Evolutionary conservation across 495 filamentous ascomycete genomes (phyloP).

Genomic region (Penicillium crystallinum): DNA sequence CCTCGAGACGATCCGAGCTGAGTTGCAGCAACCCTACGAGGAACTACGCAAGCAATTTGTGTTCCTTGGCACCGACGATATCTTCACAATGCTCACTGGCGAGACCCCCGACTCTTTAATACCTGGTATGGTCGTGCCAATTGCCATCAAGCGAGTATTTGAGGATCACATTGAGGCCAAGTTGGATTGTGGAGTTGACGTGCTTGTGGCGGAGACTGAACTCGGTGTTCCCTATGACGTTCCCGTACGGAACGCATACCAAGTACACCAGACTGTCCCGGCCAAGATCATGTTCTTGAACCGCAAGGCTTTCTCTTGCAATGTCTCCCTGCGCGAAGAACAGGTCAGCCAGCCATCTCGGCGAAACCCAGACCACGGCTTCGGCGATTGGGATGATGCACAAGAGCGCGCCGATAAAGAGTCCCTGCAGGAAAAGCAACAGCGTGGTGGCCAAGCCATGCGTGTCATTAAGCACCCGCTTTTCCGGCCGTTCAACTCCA

Average conservation of each 20-base stretch:
- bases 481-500: slow-evolving; percentile 86
- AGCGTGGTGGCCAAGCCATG: slow-evolving; percentile 72
- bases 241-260: slow-evolving; percentile 52
- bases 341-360: slow-evolving; percentile 65
- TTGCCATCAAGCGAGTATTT: slow-evolving; percentile 80
- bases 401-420: slow-evolving; percentile 77
- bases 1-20: slow-evolving; percentile 90
- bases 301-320: slow-evolving; percentile 71
- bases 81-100: slow-evolving; percentile 96
- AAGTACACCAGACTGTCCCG: slow-evolving; percentile 73
- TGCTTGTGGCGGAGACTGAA: slow-evolving; percentile 68
- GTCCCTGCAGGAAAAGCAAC: slow-evolving; percentile 73
- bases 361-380: slow-evolving; percentile 60
- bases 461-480: slow-evolving; percentile 95
- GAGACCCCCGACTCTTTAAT: slow-evolving; percentile 79
- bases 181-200: slow-evolving; percentile 91
- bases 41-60: slow-evolving; percentile 81
- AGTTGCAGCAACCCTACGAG: slow-evolving; percentile 88
- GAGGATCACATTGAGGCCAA: slow-evolving; percentile 89
- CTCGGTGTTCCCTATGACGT: slow-evolving; percentile 60
- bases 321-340: slow-evolving; percentile 77
- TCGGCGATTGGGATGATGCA: slow-evolving; percentile 77
- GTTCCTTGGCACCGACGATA: slow-evolving; percentile 65
- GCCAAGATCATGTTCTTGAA: slow-evolving; percentile 84
- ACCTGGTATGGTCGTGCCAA: slow-evolving; percentile 86